Percentiles rank a stretch among this genome's conserved stretches.
Conservation (phyloP, 805 yeast species). For the Suhomyces xylopsoci region DNA sequence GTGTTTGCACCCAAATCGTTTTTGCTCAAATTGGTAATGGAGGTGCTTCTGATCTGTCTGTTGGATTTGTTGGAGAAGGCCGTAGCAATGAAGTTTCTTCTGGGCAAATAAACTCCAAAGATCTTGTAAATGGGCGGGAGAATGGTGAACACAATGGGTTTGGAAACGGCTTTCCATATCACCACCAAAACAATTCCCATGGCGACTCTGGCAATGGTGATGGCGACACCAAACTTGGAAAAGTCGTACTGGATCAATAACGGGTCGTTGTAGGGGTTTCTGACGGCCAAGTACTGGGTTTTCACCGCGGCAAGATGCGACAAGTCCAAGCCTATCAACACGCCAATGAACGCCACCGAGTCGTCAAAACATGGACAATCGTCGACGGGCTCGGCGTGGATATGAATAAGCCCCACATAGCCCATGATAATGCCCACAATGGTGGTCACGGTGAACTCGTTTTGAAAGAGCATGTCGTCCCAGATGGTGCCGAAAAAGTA, state of each 20-base stretch:
- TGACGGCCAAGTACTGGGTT: conserved; percentile 24
- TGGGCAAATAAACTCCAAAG: conserved; percentile 37
- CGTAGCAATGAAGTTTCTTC: conserved; percentile 36
- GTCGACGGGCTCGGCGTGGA: conserved; percentile 83
- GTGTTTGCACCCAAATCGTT: conserved; percentile 10
- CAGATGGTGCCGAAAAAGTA: conserved; percentile 35
- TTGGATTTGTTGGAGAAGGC: conserved; percentile 33
- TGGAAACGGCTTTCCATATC: conserved; percentile 71
- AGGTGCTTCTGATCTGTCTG: conserved; percentile 35
- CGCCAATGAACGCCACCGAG: conserved; percentile 89
- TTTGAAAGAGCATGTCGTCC: conserved; percentile 43
- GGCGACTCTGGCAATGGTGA: conserved; percentile 45
- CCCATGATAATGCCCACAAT: conserved; percentile 36
- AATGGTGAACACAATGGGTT: conserved; percentile 56
- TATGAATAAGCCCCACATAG: conserved; percentile 52
- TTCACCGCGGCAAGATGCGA: conserved; percentile 50
- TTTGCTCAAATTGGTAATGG: conserved; percentile 34
- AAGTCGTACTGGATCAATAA: conserved; percentile 42
- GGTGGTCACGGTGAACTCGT: conserved; percentile 25
- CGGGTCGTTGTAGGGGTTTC: conserved; percentile 22
- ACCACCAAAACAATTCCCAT: conserved; percentile 64
- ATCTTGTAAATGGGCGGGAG: conserved; percentile 58
- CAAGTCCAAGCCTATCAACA: conserved; percentile 71
- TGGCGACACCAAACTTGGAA: conserved; percentile 40
- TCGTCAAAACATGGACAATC: conserved; percentile 97